These are phyloP conservation scores for Coprinopsis sp. DNA, from an alignment of 768 basidiomycete species.

Conservation along the genomic window DNA sequence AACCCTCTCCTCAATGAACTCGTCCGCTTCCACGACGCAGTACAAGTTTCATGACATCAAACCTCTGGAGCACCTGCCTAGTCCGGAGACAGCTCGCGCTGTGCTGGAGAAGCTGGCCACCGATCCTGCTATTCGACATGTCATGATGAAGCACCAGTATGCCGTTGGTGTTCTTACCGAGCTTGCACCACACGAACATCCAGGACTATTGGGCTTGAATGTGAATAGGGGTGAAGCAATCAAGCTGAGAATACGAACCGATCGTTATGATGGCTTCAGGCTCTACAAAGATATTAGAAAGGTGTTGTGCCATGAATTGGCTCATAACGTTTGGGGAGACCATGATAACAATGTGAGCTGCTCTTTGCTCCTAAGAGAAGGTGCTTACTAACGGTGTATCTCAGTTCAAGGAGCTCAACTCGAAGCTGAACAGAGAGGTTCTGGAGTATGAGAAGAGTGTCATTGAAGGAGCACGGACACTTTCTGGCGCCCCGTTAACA, in stretches of 20 bases:
- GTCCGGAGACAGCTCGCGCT: constrained; percentile 50
- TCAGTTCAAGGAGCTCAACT: constrained; percentile 75
- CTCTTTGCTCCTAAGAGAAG: neutral
- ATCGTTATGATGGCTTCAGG: constrained; percentile 69
- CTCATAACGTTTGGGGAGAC: constrained; percentile 70
- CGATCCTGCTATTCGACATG: constrained; percentile 66
- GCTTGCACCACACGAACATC: constrained; percentile 74
- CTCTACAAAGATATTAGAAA: constrained; percentile 58
- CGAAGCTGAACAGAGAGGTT: constrained; percentile 68
- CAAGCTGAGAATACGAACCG: constrained; percentile 64
- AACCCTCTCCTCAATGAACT: constrained; percentile 15
- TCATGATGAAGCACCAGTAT: constrained; percentile 69
- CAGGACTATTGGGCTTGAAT: constrained; percentile 66
- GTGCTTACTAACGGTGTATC: neutral
- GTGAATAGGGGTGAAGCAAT: constrained; percentile 57
- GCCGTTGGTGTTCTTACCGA: constrained; percentile 69
- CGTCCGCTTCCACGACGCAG: constrained; percentile 31
- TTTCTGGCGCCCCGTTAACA: constrained; percentile 30
- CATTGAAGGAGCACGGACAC: constrained; percentile 49
- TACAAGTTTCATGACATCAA: constrained; percentile 64
- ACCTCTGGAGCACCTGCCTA: constrained; percentile 61
- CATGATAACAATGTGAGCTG: constrained; percentile 67
- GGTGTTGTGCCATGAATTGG: constrained; percentile 72
- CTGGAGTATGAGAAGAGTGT: constrained; percentile 57
- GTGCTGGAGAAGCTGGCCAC: constrained; percentile 55